Evolutionary conservation across 768 basidiomycete genomes (phyloP).

Genomic region (Steccherinum ochraceum): DNA sequence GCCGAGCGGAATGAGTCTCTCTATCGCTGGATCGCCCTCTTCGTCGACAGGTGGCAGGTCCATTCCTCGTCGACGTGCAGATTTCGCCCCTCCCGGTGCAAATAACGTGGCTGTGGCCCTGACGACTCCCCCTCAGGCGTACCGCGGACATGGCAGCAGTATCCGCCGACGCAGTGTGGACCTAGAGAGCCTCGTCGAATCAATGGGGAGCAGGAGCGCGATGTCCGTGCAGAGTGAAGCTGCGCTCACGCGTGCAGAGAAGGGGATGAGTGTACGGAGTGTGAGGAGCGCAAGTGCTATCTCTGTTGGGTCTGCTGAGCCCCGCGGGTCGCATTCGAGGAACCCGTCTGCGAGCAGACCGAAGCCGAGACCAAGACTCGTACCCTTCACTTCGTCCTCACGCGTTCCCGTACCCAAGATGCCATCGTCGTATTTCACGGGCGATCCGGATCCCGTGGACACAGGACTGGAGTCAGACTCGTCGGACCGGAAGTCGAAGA

Average conservation of each 20-base stretch:
- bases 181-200: constrained; percentile 13
- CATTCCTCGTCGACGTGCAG: constrained; percentile 59
- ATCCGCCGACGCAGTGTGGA: not conserved
- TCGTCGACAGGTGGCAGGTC: constrained; percentile 59
- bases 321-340: constrained; percentile 1
- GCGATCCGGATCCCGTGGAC: constrained; percentile 3
- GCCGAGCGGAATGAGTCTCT: constrained; percentile 39
- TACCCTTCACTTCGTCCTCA: constrained; percentile 64
- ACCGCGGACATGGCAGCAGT: not conserved
- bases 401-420: constrained; percentile 58
- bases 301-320: constrained; percentile 23
- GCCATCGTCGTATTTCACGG: constrained; percentile 21
- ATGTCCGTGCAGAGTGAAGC: constrained; percentile 26
- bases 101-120: constrained; percentile 25
- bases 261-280: constrained; percentile 50
- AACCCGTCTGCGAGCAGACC: constrained; percentile 21
- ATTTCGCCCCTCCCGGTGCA: constrained; percentile 56
- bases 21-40: constrained; percentile 51
- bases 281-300: constrained; percentile 26
- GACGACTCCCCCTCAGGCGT: constrained; percentile 27
- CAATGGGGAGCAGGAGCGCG: constrained; percentile 5
- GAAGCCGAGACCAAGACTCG: constrained; percentile 49
- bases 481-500: constrained; percentile 21
- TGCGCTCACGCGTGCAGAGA: constrained; percentile 40
- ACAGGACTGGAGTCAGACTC: not conserved